A percentile compares a stretch with the other conserved stretches of the same genome.
Evolutionary conservation across 305 asterid species (phyloP).

Genomic region (Plantago coronopus): DNA sequence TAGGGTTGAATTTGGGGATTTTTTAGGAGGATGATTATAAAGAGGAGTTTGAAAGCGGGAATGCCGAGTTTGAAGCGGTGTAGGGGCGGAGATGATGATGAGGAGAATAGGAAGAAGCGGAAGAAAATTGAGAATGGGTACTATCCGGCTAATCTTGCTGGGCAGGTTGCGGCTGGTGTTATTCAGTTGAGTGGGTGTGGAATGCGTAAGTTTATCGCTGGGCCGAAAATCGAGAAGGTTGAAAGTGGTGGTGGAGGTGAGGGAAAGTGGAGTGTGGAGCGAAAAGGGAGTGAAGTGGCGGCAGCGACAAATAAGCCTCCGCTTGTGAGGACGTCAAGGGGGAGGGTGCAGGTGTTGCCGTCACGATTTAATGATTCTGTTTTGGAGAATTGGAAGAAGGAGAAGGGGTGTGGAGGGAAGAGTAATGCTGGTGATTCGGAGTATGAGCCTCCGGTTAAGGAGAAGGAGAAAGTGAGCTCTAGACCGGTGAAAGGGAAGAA

Average conservation of each 20-base stretch:
- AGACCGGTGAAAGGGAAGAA: conserved; percentile 40
- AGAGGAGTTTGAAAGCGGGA: conserved; percentile 88
- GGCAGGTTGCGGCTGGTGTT: conserved; percentile 70
- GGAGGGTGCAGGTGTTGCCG: conserved; percentile 92
- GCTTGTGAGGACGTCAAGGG: conserved; percentile 83
- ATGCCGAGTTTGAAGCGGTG: conserved; percentile 93
- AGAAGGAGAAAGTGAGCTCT: conserved; percentile 26
- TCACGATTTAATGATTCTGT: conserved; percentile 88
- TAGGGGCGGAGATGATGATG: conserved; percentile 63
- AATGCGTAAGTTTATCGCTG: conserved; percentile 38
- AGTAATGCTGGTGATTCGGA: conserved; percentile 60
- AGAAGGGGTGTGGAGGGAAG: conserved; percentile 42
- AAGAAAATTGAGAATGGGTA: conserved; percentile 33
- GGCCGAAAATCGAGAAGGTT: conserved; percentile 11
- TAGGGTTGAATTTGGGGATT: conserved; percentile 22
- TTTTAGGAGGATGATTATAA: conserved; percentile 61
- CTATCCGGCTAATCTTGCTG: conserved; percentile 68
- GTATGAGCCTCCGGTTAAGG: conserved; percentile 49
- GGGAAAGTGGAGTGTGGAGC: conserved; percentile 11
- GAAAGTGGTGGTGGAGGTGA: conserved; percentile 12
- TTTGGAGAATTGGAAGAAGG: conserved; percentile 94
- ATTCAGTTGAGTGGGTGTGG: conserved; percentile 55
- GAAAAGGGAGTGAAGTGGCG: not conserved
- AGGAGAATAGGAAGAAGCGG: conserved; percentile 66
- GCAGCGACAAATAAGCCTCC: conserved; percentile 53